Base-by-base conservation (phyloP, 768 basidiomycete species). In the Tremella fuciformis region DNA sequence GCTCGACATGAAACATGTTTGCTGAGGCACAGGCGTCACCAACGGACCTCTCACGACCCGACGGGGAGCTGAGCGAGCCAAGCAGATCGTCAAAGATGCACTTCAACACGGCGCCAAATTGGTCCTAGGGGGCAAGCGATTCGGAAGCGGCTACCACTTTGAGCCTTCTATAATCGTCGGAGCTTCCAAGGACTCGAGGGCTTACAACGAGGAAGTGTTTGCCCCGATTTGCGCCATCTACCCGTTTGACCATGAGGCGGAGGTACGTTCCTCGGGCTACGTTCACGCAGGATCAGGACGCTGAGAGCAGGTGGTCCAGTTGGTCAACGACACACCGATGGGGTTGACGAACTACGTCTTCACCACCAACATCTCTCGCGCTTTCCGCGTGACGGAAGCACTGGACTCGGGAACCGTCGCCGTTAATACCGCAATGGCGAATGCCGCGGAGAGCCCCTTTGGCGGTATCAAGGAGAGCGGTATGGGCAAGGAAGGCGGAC, bases 401-500 rank as follows among this genome's bases (percentile, higher is more conserved):
- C 53, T 55, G 3, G n/a, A 55, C 24, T 18, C 16, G 8, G 53
- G 53, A 13, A 18, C 16, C 13, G 53, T 55, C 22, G 53, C 53
- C 13, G 46, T 55, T 11, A 55, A 55, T 22, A 42, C 38, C 34
- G 41, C 18, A 13, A 55, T 24, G 15, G 53, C 39, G 4, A 42
- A 24, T n/a, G 26, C 40, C 4, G 53, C 41, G 13, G 53, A 55
- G 29, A 55, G 38, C 39, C 60, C 60, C 0, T 62, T 62, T 41
- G 55, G 60, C 13, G 60, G 60, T 26, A 52, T 57, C 13, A 62
- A 62, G 37, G 52, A 62, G 18, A 52, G 49, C 50, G 60, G 60
- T 1, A 46, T 57, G 13, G 60, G 60, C 7, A 57, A 56, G 50
- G 60, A 62, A 19, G 60, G 60, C n/a, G 60, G 60, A 25, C 29